These are phyloP conservation scores for Acanthamoeba rhysodes DNA, from an alignment of 208 protist genomes.

Conservation along the genomic window DNA sequence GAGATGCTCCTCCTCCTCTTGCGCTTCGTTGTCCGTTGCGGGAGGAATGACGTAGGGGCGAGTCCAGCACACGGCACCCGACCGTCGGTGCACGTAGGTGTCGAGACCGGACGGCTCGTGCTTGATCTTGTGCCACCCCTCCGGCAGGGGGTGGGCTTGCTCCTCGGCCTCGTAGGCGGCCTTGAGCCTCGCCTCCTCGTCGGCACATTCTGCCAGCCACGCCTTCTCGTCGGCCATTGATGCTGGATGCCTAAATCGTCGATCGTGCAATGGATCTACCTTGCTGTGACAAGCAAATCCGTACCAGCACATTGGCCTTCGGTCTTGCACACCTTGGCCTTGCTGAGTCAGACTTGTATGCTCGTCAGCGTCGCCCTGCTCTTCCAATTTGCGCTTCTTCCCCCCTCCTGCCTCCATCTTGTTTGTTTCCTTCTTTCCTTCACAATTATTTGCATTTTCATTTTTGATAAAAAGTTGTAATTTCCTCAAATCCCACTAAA, in stretches of 20 bases:
- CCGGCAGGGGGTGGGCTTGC: constrained; percentile 20
- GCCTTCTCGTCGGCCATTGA: background rate
- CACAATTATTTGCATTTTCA: too few relatives aligned
- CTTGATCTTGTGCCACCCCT: constrained; percentile 30
- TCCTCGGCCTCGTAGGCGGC: constrained; percentile 13
- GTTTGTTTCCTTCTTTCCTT: too few relatives aligned
- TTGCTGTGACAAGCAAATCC: constrained; percentile 10
- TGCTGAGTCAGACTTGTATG: too few relatives aligned
- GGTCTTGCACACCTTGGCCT: background rate
- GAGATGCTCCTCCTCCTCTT: background rate
- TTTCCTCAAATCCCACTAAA: too few relatives aligned
- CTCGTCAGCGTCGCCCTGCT: too few relatives aligned
- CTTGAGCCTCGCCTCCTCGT: background rate
- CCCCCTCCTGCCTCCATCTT: too few relatives aligned
- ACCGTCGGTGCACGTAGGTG: background rate
- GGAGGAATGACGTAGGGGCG: constrained; percentile 29
- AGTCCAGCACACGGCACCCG: constrained; percentile 57
- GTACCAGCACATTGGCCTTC: constrained; percentile 55
- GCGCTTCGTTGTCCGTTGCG: background rate
- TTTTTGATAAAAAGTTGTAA: too few relatives aligned
- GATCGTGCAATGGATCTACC: background rate
- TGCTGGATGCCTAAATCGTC: background rate
- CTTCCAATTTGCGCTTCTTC: background rate
- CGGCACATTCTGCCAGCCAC: background rate
- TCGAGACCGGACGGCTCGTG: background rate